Evolutionary conservation across 768 basidiomycete genomes (phyloP), one percentile per base, ranked within the genome.

Genomic region (Suillus brevipes): DNA sequence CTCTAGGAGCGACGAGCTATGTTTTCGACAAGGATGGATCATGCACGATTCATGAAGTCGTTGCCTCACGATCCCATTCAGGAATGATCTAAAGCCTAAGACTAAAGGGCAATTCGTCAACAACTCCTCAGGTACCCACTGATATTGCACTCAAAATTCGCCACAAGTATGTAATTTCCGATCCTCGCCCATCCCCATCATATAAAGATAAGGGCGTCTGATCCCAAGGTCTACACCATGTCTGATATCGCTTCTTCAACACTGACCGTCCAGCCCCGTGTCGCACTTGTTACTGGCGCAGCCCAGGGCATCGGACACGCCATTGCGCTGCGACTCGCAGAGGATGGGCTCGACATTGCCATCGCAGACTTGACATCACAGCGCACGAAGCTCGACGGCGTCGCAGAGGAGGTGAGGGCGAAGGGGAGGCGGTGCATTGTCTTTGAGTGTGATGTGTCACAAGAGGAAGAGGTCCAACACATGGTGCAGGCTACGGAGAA

Each of bases 281-380:
- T 63, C 12, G 76, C 74, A 23, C 55, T 73, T 20, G 70, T 78
- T 23, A 78, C 78, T 3, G 78, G 76, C 36, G 73, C 71, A 13
- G 77, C 78, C n/a, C 67, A 73, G 65, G 78, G 77, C 34, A 77
- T 79, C 16, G 78, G 78, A n/a, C 63, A 65, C 20, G 70, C 69
- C 2, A 74, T 77, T 20, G 76, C 76, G 0, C 70, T 78, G 6
- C 67, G 71, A 4, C 69, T 79, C 6, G 78, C 78, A 6, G 65
- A 72, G 1, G 77, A 79, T 56, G 77, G 78, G 4, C 75, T 73
- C n/a, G 71, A 76, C 40, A 66, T 79, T 14, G 74, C 69, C 9
- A 65, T 78, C 8, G 75, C 76, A 47, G 78, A 79, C 49, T 25
- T 79, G 2, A 45, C 65, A 10, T 25, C 58, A 5, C 64, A 64